phyloP scores from a whole-genome alignment of 148 eudicot species.

The Nepenthes gracilis region DNA sequence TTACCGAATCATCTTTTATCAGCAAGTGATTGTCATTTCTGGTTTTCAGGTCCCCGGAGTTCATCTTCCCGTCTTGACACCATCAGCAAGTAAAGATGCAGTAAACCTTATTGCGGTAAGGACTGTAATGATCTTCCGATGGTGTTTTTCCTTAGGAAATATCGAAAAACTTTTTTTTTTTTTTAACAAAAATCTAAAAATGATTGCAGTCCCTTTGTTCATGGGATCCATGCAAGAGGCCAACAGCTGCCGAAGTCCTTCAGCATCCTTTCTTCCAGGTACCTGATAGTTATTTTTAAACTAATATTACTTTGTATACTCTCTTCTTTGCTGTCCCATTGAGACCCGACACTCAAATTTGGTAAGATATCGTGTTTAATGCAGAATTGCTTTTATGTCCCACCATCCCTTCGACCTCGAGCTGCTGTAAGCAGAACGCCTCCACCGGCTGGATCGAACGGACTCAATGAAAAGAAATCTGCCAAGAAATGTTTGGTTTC shows the following conservation, averaged over 20 bases:
- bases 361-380: neutral
- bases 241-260: conserved; percentile 76
- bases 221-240: conserved; percentile 85
- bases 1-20: no score
- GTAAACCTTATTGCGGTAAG: conserved; percentile 55
- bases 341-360: neutral
- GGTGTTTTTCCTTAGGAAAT: neutral
- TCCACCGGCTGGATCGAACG: conserved; percentile 31
- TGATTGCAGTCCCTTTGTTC: conserved; percentile 63
- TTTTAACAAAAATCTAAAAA: neutral
- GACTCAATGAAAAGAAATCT: conserved; percentile 37
- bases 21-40: neutral
- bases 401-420: conserved; percentile 51
- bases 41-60: conserved; percentile 52
- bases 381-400: conserved; percentile 67
- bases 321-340: neutral
- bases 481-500: conserved; percentile 25
- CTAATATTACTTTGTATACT: neutral
- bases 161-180: neutral
- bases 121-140: neutral
- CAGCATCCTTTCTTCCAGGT: conserved; percentile 97
- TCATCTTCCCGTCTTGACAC: conserved; percentile 54
- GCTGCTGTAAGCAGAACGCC: conserved; percentile 37
- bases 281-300: neutral
- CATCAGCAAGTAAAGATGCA: conserved; percentile 70